These are phyloP conservation scores for Saccharomycopsis fermentans DNA, from an alignment of 805 yeast species.

Conservation along the genomic window DNA sequence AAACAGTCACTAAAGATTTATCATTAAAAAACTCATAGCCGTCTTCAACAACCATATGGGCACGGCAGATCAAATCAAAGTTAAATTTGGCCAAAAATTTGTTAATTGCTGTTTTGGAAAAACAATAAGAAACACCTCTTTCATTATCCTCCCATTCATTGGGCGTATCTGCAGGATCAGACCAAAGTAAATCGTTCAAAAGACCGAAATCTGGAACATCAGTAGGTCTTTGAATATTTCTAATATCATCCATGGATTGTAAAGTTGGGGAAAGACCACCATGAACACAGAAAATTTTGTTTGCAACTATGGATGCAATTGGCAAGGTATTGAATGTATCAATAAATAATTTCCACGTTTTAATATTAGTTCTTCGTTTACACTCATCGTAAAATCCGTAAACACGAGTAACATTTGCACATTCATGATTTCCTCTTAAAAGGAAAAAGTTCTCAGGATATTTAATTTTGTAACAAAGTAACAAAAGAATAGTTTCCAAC, in stretches of 20 bases:
- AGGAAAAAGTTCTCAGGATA: conserved; percentile 94
- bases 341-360: conserved; percentile 87
- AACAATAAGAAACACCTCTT: conserved; percentile 73
- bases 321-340: conserved; percentile 95
- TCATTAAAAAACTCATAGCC: conserved; percentile 77
- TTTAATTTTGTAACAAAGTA: conserved; percentile 88
- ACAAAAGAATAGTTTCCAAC: conserved; percentile 77
- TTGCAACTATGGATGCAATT: conserved; percentile 90
- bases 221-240: conserved; percentile 65
- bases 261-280: conserved; percentile 76
- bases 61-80: conserved; percentile 70
- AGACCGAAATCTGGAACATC: conserved; percentile 77
- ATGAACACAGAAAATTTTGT: conserved; percentile 85
- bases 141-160: conserved; percentile 73
- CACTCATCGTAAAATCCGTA: conserved; percentile 98
- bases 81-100: conserved; percentile 53
- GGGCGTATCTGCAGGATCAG: conserved; percentile 58
- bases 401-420: conserved; percentile 92
- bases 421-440: conserved; percentile 92
- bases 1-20: conserved; percentile 65
- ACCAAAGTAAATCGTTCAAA: conserved; percentile 72
- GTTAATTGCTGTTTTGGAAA: conserved; percentile 65
- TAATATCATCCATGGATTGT: conserved; percentile 54
- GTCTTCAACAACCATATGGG: conserved; percentile 86
- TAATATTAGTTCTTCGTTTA: conserved; percentile 75